These are phyloP conservation scores for Phialophora chinensis DNA, from an alignment of 2,329 filamentous ascomycete genomes.

Conservation along the genomic window DNA sequence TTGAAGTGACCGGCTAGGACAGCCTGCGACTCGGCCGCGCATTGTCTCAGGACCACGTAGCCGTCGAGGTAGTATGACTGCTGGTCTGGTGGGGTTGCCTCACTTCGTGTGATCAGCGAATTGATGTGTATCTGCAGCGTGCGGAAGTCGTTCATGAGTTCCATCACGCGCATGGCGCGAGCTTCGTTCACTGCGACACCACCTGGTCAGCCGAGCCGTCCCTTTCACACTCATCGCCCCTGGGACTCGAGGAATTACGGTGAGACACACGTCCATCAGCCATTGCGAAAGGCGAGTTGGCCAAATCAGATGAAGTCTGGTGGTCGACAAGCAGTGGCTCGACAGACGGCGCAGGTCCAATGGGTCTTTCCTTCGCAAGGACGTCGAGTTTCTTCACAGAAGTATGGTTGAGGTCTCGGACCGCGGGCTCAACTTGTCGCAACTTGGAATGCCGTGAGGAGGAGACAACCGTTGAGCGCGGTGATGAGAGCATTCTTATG, in stretches of 20 bases:
- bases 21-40: constrained; percentile 60
- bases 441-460: constrained; percentile 23
- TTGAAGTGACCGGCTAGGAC: constrained; percentile 62
- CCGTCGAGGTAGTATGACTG: constrained; percentile 64
- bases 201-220: constrained; percentile 24
- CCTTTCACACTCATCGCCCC: constrained; percentile 8
- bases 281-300: constrained; percentile 29
- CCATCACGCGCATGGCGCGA: constrained; percentile 66
- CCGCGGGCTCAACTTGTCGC: constrained; percentile 23
- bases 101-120: constrained; percentile 51
- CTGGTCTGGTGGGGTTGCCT: constrained; percentile 57
- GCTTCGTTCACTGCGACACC: constrained; percentile 63
- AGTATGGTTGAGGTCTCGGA: constrained; percentile 17
- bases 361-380: constrained; percentile 8
- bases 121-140: constrained; percentile 64
- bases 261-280: constrained; percentile 39
- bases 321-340: constrained; percentile 20
- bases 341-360: constrained; percentile 19
- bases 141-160: constrained; percentile 69
- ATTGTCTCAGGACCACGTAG: constrained; percentile 63
- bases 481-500: constrained; percentile 36
- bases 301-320: constrained; percentile 8
- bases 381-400: constrained; percentile 17
- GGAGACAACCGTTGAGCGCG: constrained; percentile 18
- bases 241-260: constrained; percentile 18